These are phyloP conservation scores for Yarrowia yakushimensis DNA, from an alignment of 805 yeast genomes.

Conservation along the genomic window DNA sequence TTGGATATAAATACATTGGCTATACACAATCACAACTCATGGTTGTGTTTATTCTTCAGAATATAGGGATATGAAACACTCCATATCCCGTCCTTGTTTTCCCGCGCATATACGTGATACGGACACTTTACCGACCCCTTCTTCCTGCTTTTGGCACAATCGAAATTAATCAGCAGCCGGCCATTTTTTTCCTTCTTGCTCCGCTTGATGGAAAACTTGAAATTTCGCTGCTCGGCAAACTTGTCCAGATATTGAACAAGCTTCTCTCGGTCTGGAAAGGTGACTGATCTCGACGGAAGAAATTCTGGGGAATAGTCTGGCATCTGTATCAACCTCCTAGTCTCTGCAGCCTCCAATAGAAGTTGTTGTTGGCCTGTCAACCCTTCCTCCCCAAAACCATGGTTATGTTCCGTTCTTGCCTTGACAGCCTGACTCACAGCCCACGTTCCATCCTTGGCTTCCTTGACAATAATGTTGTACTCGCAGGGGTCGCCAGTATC, in stretches of 20 bases:
- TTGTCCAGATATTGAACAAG: background rate
- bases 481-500: background rate
- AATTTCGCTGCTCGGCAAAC: background rate
- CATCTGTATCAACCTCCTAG: background rate
- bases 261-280: background rate
- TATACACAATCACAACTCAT: too few species aligned
- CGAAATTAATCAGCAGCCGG: background rate
- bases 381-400: background rate
- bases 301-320: conserved; percentile 5
- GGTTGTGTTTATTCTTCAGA: background rate
- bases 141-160: background rate
- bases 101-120: background rate
- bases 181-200: conserved; percentile 9
- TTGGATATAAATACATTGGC: too few species aligned
- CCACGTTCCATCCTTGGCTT: background rate
- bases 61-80: background rate
- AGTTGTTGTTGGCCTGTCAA: background rate
- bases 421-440: background rate
- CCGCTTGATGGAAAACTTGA: background rate
- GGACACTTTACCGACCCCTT: background rate
- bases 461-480: conserved; percentile 1
- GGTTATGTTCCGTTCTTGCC: background rate
- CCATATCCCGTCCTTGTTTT: conserved; percentile 6
- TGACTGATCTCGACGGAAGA: background rate
- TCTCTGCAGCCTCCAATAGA: background rate